These are phyloP conservation scores for Blastocystis sp. DNA, from an alignment of 352 stramenopile genomes.

Conservation along the genomic window DNA sequence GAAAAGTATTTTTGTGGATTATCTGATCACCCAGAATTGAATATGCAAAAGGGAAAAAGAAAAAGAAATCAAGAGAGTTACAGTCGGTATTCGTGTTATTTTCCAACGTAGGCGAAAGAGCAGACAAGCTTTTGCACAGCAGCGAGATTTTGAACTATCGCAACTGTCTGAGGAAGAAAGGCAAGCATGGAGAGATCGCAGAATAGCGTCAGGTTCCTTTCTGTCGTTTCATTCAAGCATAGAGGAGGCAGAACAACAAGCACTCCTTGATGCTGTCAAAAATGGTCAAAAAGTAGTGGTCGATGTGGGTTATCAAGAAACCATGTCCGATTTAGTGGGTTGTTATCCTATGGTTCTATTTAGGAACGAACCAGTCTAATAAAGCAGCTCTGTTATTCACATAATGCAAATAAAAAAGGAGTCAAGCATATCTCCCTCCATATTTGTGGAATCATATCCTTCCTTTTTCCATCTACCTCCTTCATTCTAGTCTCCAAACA, in stretches of 20 bases:
- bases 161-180: slow-evolving; percentile 15
- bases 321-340: not conserved
- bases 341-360: not conserved
- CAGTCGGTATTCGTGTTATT: not conserved
- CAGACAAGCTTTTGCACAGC: not conserved
- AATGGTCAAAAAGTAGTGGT: slow-evolving; percentile 11
- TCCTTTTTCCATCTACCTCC: not conserved
- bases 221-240: not conserved
- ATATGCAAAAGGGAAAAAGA: slow-evolving; percentile 48
- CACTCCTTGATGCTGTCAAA: not conserved
- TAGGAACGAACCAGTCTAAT: slow-evolving; percentile 5
- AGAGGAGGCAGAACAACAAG: not conserved
- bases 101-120: not conserved
- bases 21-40: slow-evolving; percentile 1
- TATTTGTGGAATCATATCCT: slow-evolving; percentile 59
- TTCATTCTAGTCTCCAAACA: slow-evolving; percentile 17
- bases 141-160: not conserved
- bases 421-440: slow-evolving; percentile 30
- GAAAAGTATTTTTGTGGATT: not conserved
- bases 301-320: slow-evolving; percentile 48
- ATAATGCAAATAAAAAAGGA: slow-evolving; percentile 37
- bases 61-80: slow-evolving; percentile 23
- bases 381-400: slow-evolving; percentile 30
- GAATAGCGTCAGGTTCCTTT: not conserved
- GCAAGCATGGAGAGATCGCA: not conserved